Evolutionary conservation across 192 early-diverging fungal genomes (phyloP).

Genomic region (Podila verticillata): DNA sequence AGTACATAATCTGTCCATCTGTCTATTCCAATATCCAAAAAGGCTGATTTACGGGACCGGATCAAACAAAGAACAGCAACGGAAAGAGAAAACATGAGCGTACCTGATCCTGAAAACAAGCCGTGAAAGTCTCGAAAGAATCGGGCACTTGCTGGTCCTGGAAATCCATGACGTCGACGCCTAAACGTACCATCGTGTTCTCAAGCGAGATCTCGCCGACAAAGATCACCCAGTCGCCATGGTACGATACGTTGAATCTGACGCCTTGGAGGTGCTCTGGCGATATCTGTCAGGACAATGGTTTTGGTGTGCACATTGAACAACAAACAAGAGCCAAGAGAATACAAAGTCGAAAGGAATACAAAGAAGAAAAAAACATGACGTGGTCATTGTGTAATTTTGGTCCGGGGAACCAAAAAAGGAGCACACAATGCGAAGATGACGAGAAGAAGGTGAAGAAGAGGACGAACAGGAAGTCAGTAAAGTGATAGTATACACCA

Average conservation of each 20-base stretch:
- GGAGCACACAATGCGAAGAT: no score
- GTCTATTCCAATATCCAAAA: no score
- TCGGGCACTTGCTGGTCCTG: conserved; percentile 22
- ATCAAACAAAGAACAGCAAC: no score
- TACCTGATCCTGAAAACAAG: conserved; percentile 34
- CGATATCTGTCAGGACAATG: conserved; percentile 9
- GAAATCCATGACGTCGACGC: conserved; percentile 60
- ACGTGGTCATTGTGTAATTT: no score
- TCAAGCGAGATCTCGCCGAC: conserved; percentile 37
- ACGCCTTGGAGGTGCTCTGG: conserved; percentile 21
- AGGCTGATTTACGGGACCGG: no score
- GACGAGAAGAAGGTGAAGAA: no score
- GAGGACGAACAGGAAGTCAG: no score
- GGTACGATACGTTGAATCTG: conserved; percentile 66
- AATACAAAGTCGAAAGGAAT: background rate
- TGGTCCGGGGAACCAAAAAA: no score
- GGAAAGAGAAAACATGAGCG: no score
- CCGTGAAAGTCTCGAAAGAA: conserved; percentile 35
- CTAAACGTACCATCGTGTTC: conserved; percentile 35
- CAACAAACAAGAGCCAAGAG: background rate
- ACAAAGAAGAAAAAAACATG: no score
- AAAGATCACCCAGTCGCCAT: conserved; percentile 69
- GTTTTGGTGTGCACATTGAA: background rate
- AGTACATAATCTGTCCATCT: no score
- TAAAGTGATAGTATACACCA: no score